A percentile compares a stretch with the other conserved stretches of the same genome.
Conservation (phyloP, 176 grass and related monocot genomes). For the Zoysia japonica region DNA sequence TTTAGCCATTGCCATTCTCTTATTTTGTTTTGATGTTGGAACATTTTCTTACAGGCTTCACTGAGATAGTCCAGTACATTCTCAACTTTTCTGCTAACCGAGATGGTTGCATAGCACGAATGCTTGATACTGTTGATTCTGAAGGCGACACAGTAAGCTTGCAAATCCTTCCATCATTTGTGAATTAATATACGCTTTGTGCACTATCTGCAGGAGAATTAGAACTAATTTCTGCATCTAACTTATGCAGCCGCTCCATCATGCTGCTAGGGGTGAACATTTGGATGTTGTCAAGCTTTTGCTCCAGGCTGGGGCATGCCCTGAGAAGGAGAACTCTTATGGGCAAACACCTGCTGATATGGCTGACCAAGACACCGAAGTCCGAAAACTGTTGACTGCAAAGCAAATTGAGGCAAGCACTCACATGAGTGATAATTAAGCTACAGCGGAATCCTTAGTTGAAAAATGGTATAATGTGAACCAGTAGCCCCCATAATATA, state of each 20-base stretch:
- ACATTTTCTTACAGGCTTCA: constrained; percentile 59
- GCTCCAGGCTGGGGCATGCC: constrained; percentile 71
- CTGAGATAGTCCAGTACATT: constrained; percentile 72
- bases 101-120: constrained; percentile 40
- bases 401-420: constrained; percentile 48
- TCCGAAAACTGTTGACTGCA: constrained; percentile 52
- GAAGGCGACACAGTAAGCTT: constrained; percentile 88
- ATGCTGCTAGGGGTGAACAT: constrained; percentile 92
- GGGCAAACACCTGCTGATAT: constrained; percentile 83
- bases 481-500: not conserved
- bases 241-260: constrained; percentile 76
- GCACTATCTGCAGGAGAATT: not conserved
- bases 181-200: not conserved
- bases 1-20: not conserved
- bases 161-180: not conserved
- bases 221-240: constrained; percentile 3
- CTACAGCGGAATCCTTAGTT: constrained; percentile 15
- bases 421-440: constrained; percentile 33
- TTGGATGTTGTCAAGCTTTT: constrained; percentile 74
- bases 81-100: constrained; percentile 61
- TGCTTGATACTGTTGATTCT: constrained; percentile 72
- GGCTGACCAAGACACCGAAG: constrained; percentile 81
- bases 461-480: constrained; percentile 3
- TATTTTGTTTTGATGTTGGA: not conserved
- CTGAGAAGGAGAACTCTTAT: constrained; percentile 67